Conservation (phyloP, 345 rosid genomes). For the Physaria fendleri region DNA sequence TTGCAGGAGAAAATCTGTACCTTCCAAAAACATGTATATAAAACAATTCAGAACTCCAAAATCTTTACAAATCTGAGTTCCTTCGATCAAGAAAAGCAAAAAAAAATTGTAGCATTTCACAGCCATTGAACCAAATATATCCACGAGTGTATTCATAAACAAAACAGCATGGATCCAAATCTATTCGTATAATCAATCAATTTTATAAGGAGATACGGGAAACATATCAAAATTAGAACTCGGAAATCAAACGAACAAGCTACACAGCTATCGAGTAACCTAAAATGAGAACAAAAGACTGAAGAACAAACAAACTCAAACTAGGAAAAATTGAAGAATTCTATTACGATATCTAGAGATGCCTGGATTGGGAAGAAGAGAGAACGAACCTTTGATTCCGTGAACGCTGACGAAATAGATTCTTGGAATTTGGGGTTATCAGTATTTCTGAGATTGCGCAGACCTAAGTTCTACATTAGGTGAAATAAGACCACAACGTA, state of each 20-base stretch:
- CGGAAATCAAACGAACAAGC: background rate
- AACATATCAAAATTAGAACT: background rate
- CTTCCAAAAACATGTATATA: background rate
- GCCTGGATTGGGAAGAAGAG: background rate
- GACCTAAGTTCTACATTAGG: too few relatives aligned
- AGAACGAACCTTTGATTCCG: background rate
- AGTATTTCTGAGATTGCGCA: slow-evolving; percentile 12
- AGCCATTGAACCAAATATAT: background rate
- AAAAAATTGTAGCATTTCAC: too few relatives aligned
- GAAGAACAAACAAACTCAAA: background rate
- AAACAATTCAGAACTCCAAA: slow-evolving; percentile 2
- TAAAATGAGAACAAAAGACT: background rate
- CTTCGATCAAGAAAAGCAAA: background rate
- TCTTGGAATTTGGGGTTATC: slow-evolving; percentile 11
- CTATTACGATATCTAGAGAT: background rate
- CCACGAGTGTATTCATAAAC: background rate
- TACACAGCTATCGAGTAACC: background rate
- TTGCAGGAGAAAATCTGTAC: slow-evolving; percentile 15
- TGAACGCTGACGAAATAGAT: background rate
- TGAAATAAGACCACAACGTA: too few relatives aligned
- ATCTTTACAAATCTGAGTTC: background rate
- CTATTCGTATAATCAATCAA: background rate
- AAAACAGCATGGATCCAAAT: background rate
- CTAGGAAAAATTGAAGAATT: background rate
- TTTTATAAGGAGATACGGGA: background rate